Percentiles rank a stretch among this genome's conserved stretches.
Evolutionary conservation across 225 moss, liverwort and hornwort species (phyloP).

Genomic region (Polytrichum formosum): DNA sequence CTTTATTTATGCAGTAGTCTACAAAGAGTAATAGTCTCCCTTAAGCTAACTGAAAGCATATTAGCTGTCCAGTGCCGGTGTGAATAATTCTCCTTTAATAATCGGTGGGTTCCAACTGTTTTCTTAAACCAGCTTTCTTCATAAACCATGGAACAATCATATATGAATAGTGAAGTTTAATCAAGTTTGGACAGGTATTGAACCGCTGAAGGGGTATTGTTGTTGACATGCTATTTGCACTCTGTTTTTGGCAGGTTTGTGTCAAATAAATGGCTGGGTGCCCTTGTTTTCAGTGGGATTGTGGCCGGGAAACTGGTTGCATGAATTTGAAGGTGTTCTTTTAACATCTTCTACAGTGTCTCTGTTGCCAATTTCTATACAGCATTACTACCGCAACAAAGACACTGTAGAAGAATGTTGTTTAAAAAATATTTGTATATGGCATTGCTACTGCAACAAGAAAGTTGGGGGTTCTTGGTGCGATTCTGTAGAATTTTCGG

Average conservation of each 20-base stretch:
- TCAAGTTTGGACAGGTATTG: background rate
- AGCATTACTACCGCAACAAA: too few species aligned
- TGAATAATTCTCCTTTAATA: background rate
- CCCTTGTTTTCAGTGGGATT: conserved; percentile 68
- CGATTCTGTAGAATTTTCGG: too few species aligned
- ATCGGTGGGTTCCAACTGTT: background rate
- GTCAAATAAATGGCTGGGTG: conserved; percentile 96
- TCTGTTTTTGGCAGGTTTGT: conserved; percentile 63
- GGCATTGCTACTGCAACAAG: too few species aligned
- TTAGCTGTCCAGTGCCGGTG: conserved; percentile 1
- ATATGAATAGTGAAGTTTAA: too few species aligned
- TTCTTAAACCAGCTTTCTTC: background rate
- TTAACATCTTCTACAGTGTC: background rate
- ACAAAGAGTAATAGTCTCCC: too few species aligned
- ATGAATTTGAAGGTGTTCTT: background rate
- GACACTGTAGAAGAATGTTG: too few species aligned
- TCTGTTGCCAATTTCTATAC: too few species aligned
- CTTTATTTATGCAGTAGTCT: too few species aligned
- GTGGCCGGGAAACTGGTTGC: conserved; percentile 57
- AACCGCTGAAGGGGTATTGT: background rate
- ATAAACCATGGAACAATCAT: background rate
- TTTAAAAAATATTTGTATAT: too few species aligned
- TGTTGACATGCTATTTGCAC: conserved; percentile 12
- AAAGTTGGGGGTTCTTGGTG: too few species aligned
- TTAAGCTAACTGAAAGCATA: background rate